These are phyloP conservation scores for Ceratocystis diversiconidia DNA, from an alignment of 2,329 filamentous ascomycete genomes.

Conservation along the genomic window DNA sequence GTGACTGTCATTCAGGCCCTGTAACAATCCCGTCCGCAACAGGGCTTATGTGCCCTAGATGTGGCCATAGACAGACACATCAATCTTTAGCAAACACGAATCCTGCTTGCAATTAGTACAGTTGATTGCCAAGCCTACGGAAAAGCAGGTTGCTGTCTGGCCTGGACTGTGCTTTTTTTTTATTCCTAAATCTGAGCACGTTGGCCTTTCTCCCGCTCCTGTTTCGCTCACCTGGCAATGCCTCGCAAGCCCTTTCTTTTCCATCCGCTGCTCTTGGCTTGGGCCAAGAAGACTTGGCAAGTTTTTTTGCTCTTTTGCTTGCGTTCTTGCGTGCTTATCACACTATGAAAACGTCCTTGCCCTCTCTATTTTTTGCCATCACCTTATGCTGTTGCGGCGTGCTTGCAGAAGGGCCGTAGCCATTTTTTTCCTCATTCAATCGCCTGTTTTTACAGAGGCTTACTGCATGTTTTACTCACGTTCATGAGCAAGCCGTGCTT, in stretches of 20 bases:
- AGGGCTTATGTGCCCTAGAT: not conserved
- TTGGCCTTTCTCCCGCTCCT: not conserved
- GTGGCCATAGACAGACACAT: not conserved
- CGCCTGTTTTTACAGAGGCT: not conserved
- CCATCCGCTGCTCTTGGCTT: not conserved
- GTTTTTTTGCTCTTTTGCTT: not conserved
- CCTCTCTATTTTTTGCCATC: not conserved
- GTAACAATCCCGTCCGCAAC: not conserved
- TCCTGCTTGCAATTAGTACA: not conserved
- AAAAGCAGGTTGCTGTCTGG: not conserved
- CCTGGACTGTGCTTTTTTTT: not conserved
- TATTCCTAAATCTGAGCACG: not conserved
- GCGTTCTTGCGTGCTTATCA: not conserved
- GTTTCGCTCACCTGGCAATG: not conserved
- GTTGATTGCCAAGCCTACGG: not conserved
- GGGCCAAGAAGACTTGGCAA: conserved; percentile 3
- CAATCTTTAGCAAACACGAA: not conserved
- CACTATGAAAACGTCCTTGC: conserved; percentile 2
- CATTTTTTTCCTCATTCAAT: not conserved
- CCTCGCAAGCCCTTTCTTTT: not conserved
- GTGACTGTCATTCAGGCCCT: not conserved
- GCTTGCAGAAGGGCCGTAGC: not conserved
- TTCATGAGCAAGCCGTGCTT: not conserved
- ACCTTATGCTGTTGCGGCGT: not conserved
- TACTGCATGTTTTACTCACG: not conserved